A percentile compares a stretch with the other conserved stretches of the same genome.
Evolutionary conservation across 179 eudicot genomes (phyloP).

Genomic region (Beta macrorhiza): DNA sequence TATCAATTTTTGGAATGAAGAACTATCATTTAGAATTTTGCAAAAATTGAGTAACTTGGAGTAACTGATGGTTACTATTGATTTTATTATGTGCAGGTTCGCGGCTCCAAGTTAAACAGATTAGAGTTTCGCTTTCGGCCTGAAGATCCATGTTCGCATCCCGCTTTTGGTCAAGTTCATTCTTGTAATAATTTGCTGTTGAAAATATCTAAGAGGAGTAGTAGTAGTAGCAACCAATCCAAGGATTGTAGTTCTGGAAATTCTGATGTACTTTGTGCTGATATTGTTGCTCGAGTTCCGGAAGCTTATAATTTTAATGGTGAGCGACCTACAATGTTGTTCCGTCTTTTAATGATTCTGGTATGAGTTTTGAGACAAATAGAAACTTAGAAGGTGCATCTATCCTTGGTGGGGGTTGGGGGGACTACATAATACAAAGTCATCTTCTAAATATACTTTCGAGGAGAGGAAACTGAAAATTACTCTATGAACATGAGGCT

Average conservation of each 20-base stretch:
- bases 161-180: conserved; percentile 62
- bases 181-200: conserved; percentile 63
- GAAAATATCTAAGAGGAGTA: conserved; percentile 54
- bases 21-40: neutral
- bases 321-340: conserved; percentile 29
- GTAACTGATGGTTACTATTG: neutral
- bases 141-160: conserved; percentile 91
- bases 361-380: neutral
- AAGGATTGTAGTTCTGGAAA: conserved; percentile 22
- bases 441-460: neutral
- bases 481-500: neutral
- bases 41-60: neutral
- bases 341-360: neutral
- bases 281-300: conserved; percentile 62
- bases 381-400: neutral
- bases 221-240: conserved; percentile 21
- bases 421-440: neutral
- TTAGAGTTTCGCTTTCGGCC: conserved; percentile 94
- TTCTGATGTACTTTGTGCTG: conserved; percentile 49
- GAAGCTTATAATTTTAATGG: conserved; percentile 84
- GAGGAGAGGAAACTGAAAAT: neutral
- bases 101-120: conserved; percentile 53
- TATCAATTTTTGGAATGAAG: neutral
- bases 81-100: conserved; percentile 53
- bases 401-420: neutral